Base-by-base conservation (phyloP, 192 early-diverging fungal species). In the Coemansia sp. region DNA sequence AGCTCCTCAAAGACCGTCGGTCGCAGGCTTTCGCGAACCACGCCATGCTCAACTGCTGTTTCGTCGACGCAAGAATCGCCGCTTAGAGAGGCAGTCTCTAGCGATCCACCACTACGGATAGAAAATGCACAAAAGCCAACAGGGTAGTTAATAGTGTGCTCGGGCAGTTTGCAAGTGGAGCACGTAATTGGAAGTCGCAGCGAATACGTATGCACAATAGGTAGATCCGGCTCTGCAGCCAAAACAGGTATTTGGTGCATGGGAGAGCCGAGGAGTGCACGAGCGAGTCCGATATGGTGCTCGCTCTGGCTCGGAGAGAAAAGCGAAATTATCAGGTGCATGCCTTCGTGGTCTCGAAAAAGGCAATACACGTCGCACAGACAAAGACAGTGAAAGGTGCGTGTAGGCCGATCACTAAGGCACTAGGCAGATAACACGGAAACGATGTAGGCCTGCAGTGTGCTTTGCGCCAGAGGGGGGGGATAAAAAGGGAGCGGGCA, bases 1-100 rank as follows among this genome's bases (percentile, higher is more conserved):
- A 83, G 72, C 40, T 77, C 71, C 24, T 83, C 80, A 50, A 83
- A 83, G 18, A 83, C 53, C 34, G 80, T 83, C 35, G 80, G 80
- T 18, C 76, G 74, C 71, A 71, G 68, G 46, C 80, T 83, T 51
- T 77, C 80, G 35, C 80, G 74, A 21, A 68, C 73, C 33, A 63
- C 39, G n/a, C 67, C 70, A 7, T 63, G 69, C 37, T 59, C 71
- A 10, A 62, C 56, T 21, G 46, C 70, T 16, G n/a, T 59, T 9
- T 63, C 58, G 34, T 76, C 79, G 20, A 82, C 79, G 39, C 73
- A 76, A 40, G 79, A 82, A 33, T 82, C 79, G 60, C 79, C 79
- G 67, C 79, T 82, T 21, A 82, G 62, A 18, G 79, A 82, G 21
- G 70, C 73, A 1, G 79, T 76, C 20, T 82, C 79, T 45, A 74